Evolutionary conservation across 2,329 filamentous ascomycete genomes (phyloP).

Genomic region (Bisporella sp.): DNA sequence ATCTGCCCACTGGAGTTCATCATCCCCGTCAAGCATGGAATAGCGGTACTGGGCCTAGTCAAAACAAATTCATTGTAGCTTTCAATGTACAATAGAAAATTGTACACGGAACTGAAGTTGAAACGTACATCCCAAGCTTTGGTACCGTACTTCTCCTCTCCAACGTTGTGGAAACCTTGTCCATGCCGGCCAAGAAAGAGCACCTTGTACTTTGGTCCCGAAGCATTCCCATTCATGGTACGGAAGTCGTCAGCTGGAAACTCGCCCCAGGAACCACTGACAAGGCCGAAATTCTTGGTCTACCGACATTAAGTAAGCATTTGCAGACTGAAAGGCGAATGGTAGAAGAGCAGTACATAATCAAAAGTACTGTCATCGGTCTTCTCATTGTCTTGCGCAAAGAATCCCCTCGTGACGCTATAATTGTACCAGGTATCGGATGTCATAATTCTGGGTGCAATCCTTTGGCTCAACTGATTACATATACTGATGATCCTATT

Average conservation of each 20-base stretch:
- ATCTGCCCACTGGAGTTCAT: slow-evolving; percentile 55
- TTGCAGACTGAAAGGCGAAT: slow-evolving; percentile 1
- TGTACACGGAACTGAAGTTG: not conserved
- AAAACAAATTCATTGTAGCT: not conserved
- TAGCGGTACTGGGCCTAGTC: slow-evolving; percentile 49
- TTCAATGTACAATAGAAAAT: not conserved
- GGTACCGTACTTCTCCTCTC: slow-evolving; percentile 60
- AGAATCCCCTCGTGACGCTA: slow-evolving; percentile 54
- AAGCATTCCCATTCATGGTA: slow-evolving; percentile 40
- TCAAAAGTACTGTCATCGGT: slow-evolving; percentile 54
- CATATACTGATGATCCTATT: too few relatives aligned
- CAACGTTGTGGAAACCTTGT: slow-evolving; percentile 57
- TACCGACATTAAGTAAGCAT: slow-evolving; percentile 41
- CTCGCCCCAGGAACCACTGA: slow-evolving; percentile 60
- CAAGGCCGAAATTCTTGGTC: slow-evolving; percentile 50
- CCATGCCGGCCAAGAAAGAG: slow-evolving; percentile 64
- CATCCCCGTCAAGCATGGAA: slow-evolving; percentile 57
- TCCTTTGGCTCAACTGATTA: too few relatives aligned
- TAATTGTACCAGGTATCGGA: slow-evolving; percentile 33
- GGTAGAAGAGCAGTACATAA: slow-evolving; percentile 42
- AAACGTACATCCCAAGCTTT: slow-evolving; percentile 58
- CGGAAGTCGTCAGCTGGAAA: slow-evolving; percentile 49
- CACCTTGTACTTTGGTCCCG: slow-evolving; percentile 53
- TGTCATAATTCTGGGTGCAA: too few relatives aligned
- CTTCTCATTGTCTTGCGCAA: slow-evolving; percentile 53